Evolutionary conservation across 2,329 filamentous ascomycete genomes (phyloP).

Genomic region (Plectosphaerella plurivora): DNA sequence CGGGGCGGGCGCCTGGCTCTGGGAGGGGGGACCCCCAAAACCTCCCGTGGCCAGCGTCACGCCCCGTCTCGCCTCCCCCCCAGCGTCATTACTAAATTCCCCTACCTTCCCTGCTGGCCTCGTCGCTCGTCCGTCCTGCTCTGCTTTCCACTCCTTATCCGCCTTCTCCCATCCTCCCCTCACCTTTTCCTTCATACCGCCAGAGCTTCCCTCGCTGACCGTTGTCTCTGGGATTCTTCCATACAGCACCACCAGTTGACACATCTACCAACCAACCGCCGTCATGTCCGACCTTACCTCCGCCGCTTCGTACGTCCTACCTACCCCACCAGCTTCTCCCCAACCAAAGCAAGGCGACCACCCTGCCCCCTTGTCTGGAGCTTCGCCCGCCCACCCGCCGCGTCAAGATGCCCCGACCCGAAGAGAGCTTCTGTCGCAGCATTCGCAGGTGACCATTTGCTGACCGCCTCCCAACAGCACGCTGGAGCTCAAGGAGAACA

Average conservation of each 20-base stretch:
- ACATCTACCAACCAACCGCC: conserved; percentile 5
- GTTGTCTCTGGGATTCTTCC: background rate
- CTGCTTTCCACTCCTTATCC: conserved; percentile 7
- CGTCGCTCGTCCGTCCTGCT: conserved; percentile 4
- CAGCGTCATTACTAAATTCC: conserved; percentile 15
- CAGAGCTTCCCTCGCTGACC: background rate
- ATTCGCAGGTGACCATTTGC: background rate
- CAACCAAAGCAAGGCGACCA: too few relatives aligned
- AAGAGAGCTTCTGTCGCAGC: background rate
- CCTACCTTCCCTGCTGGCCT: conserved; percentile 5
- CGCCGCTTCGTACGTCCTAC: conserved; percentile 17
- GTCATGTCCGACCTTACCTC: conserved; percentile 15
- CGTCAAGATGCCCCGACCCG: background rate
- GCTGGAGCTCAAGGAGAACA: conserved; percentile 98
- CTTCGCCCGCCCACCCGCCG: background rate
- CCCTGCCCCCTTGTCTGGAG: background rate
- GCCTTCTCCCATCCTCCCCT: background rate
- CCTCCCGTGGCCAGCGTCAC: background rate
- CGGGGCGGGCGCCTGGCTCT: background rate
- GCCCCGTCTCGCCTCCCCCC: conserved; percentile 8
- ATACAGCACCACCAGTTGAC: background rate
- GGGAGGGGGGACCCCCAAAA: background rate
- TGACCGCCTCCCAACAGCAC: conserved; percentile 46
- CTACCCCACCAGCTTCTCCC: conserved; percentile 9
- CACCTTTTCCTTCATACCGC: background rate